Base-by-base conservation (phyloP, 1,139 yeast genomes). In the Yamadazyma oceani region DNA sequence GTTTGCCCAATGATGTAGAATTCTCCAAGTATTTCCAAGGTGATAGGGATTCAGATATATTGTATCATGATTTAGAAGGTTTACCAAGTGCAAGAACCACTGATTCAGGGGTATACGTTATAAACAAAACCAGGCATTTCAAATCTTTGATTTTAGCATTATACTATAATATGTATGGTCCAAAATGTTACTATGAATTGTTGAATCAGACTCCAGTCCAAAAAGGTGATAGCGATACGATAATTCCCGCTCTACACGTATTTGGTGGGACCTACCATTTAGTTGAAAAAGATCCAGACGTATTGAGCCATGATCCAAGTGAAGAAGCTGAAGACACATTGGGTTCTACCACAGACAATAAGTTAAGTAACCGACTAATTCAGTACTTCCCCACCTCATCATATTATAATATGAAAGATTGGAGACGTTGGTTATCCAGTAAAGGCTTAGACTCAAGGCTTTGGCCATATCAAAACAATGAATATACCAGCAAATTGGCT, bases 101-200 rank as follows among this genome's bases (percentile, higher is more conserved):
- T 3, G 73, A 68, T 44, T 50, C 70, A 1, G 69, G 71, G 7
- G 70, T 65, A 44, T 49, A 66, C 53, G 63, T 63, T 3, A 53
- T 65, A 36, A 61, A 66, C 29, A 65, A 64, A 45, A 50, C 55
- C 22, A 48, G 49, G 17, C 73, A 66, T 44, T 58, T 54, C 40
- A 53, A 51, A 31, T 43, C 63, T 9, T 54, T 64, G 35, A 36
- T 63, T 23, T 51, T 66, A 33, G 51, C 69, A 4, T 44, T 65
- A 15, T 66, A 64, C 48, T 66, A 65, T 46, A 66, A 63, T 41
- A 40, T 62, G 11, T 51, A 58, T 40, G 62, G 65, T 0, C 46
- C 42, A 3, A 15, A 33, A 3, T 26, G 36, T 13, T 43, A 34
- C 27, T 43, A 43, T 25, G 31, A 31, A n/a, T 22, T 43, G 10